Percentiles rank a stretch among this genome's conserved stretches.
Evolutionary conservation across 2,329 filamentous ascomycete genomes (phyloP).

Genomic region (Sporothrix pallida): DNA sequence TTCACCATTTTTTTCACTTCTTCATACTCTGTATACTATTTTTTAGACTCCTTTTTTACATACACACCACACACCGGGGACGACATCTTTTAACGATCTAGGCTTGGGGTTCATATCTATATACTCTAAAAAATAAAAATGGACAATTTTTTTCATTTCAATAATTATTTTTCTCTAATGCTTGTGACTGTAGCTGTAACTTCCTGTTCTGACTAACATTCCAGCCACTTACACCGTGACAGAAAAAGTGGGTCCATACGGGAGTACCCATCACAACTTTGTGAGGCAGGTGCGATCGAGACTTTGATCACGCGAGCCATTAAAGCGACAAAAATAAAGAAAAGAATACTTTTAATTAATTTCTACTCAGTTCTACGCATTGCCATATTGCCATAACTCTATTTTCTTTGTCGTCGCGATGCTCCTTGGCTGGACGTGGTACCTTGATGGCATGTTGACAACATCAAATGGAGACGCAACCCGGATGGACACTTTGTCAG

Average conservation of each 20-base stretch:
- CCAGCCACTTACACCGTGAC: neutral
- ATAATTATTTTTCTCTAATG: neutral
- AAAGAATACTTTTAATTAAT: neutral
- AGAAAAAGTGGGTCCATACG: slow-evolving; percentile 5
- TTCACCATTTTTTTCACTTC: slow-evolving; percentile 28
- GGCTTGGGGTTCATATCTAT: slow-evolving; percentile 26
- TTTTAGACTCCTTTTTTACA: slow-evolving; percentile 27
- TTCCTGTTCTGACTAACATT: slow-evolving; percentile 2
- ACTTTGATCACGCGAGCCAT: neutral
- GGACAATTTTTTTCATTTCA: slow-evolving; percentile 25
- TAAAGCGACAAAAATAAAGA: neutral
- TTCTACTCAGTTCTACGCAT: neutral
- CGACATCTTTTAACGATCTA: slow-evolving; percentile 15
- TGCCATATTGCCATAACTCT: neutral
- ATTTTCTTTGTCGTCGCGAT: no score
- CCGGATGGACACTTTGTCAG: slow-evolving; percentile 10
- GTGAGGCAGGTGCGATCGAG: neutral
- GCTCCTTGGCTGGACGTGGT: neutral
- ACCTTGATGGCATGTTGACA: slow-evolving; percentile 26
- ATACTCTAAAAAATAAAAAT: slow-evolving; percentile 21
- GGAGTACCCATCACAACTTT: neutral
- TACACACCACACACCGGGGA: slow-evolving; percentile 15
- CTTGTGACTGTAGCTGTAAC: neutral
- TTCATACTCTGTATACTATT: slow-evolving; percentile 27
- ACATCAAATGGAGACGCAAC: neutral